Base-by-base conservation (phyloP, 129 eudicot genomes). In the Sambucus nigra region DNA sequence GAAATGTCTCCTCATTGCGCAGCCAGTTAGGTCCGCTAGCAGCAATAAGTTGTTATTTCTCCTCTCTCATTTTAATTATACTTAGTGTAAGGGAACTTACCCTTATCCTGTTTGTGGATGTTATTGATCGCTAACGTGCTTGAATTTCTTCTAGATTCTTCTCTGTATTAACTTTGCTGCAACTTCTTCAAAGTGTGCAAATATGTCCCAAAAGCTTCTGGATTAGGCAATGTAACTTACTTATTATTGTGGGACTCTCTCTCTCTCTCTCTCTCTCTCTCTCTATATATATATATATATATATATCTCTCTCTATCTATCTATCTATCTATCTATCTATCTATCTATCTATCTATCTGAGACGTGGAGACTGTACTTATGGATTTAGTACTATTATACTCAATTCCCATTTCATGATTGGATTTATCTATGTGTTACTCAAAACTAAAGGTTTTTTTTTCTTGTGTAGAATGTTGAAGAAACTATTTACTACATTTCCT, bases 111-210 rank as follows among this genome's bases (percentile, higher is more conserved):
- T 18, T 10, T 54, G 19, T 25, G 24, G n/a, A 42, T 28, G n/a
- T 38, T 7, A 17, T 21, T 25, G 29, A 46, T 13, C 51, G 60
- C 64, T 81, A 73, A 69, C 56, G 26, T 38, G 20, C 57, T 61
- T 57, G 57, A 50, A 51, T 57, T 29, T 56, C 38, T 63, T 32
- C 66, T 67, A 89, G 97, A 82, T 82, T 64, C 87, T 91, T 69
- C 79, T 91, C 23, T 91, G 95, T 64, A 80, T 91, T 31, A 95
- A 91, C 63, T 87, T 91, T 53, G 99, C 99, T 49, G 80, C 82
- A 33, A 69, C 88, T 39, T 91, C 95, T 67, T 79, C 95, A 31
- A 82, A 74, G 64, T 76, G 77, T 32, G 63, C 72, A 53, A 64
- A 68, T 50, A 54, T 91, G 81, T 83, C 99, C 57, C 65, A 67